Base-by-base conservation (phyloP, 2,329 filamentous ascomycete genomes). In the Calonectria crousiana region DNA sequence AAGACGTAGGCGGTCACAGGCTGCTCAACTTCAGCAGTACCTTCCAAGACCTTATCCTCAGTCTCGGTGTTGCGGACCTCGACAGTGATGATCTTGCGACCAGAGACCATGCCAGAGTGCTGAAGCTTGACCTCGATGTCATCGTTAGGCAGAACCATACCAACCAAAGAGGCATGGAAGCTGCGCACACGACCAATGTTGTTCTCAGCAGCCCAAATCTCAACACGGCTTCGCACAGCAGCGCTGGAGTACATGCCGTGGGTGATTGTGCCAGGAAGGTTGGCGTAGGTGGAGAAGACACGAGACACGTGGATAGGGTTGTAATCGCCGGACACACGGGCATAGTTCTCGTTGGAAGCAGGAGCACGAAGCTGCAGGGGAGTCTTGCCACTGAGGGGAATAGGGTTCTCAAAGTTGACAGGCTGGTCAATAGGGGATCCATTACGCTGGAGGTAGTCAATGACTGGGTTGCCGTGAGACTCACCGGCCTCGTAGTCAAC, bases 221-320 rank as follows among this genome's bases (percentile, higher is more conserved):
- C 97, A 9, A 99, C 96, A 68, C 99, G 89, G 83, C 95, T 98
- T 81, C 97, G 94, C 34, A 99, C 97, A 47, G 97, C 95, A 78
- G 97, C 97, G 85, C 96, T 98, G 2, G 96, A 97, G 90, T 98
- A 99, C 97, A 99, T 99, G 84, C 97, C 97, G 84, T 99, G 97
- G 1, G 97, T 99, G 82, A 99, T 99, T 56, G 97, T 99, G 65
- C 97, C 97, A 1, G 96, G 96, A 20, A 99, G 90, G 84, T 96
- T 97, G 84, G 97, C 97, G 82, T 98, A 99, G 86, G 92, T 95
- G 38, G 97, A 95, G 87, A 99, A 99, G 70, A 98, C 95, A 71
- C 97, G 94, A 16, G 97, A 98, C 56, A 99, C 97, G 89, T 99
- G 97, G 76, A 99, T 99, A 30, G 97, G 97, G 86, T 99, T 99